phyloP scores from a whole-genome alignment of 176 grass and related monocot genomes.

The sorghum (Sorghum bicolor) region Sorghum_bicolor_NCBIv3 NC_012873.2:63200501-63201000 shows the following conservation, averaged over 20 bases:
- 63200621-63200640: no score
- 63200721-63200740: background rate
- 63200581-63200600: no score
- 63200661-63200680: no score
- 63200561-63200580: no score
- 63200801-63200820: conserved; percentile 20
- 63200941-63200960: background rate
- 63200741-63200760: background rate
- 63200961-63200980: background rate
- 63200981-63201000: conserved; percentile 1
- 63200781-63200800: conserved; percentile 8
- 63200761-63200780: conserved; percentile 9
- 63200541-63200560: no score
- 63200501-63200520: background rate
- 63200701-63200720: background rate
- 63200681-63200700: no score
- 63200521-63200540: no score
- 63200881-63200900: background rate
- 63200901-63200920: background rate
- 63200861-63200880: background rate
- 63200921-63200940: background rate
- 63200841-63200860: background rate
- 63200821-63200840: background rate
- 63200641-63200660: no score
- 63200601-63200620: no score